Percentiles rank a stretch among this genome's conserved stretches.
Conservation (phyloP, 306 rosid genomes). For the Mucuna pruriens region DNA sequence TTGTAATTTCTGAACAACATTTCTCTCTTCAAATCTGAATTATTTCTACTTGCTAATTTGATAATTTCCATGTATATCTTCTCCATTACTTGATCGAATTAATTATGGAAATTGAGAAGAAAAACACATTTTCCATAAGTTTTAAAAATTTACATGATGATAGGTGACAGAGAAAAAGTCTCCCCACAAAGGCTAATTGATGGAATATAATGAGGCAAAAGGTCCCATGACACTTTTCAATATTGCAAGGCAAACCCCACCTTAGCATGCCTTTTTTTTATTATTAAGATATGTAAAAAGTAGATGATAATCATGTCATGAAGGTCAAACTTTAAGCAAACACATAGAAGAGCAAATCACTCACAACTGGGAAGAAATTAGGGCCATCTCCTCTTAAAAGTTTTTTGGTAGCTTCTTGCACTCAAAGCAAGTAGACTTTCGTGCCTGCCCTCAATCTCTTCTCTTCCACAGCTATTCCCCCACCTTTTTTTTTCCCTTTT, state of each 20-base stretch:
- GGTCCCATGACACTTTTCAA: conserved; percentile 67
- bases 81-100: background rate
- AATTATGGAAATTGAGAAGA: conserved; percentile 39
- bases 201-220: conserved; percentile 74
- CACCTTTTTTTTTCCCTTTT: conserved; percentile 24
- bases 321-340: conserved; percentile 98
- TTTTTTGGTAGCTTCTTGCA: conserved; percentile 96
- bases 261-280: conserved; percentile 49
- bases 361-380: conserved; percentile 67
- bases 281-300: conserved; percentile 36
- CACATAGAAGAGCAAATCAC: conserved; percentile 65
- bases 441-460: conserved; percentile 41
- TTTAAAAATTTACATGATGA: conserved; percentile 30
- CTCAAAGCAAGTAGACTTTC: conserved; percentile 97
- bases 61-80: background rate
- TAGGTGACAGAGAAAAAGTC: conserved; percentile 46
- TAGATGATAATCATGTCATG: conserved; percentile 65
- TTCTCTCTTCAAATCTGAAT: background rate
- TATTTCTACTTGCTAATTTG: background rate
- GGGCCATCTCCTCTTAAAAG: conserved; percentile 55
- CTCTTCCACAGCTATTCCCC: conserved; percentile 32
- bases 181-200: conserved; percentile 61
- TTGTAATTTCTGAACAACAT: background rate
- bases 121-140: conserved; percentile 40
- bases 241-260: conserved; percentile 75